phyloP scores from a whole-genome alignment of 2,329 filamentous ascomycete species.

The Epichloe sylvatica region DNA sequence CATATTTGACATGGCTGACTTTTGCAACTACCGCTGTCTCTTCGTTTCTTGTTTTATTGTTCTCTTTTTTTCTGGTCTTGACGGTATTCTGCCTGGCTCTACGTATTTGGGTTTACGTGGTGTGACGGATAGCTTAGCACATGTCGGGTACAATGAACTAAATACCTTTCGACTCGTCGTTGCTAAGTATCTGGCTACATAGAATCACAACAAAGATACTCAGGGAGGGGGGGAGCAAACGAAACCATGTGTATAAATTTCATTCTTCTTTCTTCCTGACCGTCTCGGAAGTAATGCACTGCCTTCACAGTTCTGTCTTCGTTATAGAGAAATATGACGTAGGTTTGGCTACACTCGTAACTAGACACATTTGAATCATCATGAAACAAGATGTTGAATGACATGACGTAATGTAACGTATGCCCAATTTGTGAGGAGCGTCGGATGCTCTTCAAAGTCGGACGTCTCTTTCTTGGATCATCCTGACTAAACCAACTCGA shows the following conservation, averaged over 20 bases:
- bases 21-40: constrained; percentile 4
- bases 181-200: not conserved
- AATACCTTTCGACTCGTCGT: not conserved
- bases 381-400: too few species aligned
- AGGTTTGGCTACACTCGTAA: too few species aligned
- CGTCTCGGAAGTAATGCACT: too few species aligned
- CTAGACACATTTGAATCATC: too few species aligned
- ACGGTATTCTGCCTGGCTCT: constrained; percentile 1
- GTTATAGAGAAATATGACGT: too few species aligned
- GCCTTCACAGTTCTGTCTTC: too few species aligned
- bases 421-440: too few species aligned
- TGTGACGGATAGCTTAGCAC: constrained; percentile 1
- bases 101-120: not conserved
- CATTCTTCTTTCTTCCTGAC: too few species aligned
- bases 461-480: too few species aligned
- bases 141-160: not conserved
- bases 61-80: not conserved
- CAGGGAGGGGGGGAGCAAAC: not conserved
- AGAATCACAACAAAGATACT: not conserved
- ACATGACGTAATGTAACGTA: too few species aligned
- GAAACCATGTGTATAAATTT: not conserved
- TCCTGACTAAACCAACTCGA: too few species aligned
- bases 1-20: constrained; percentile 6
- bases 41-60: constrained; percentile 3
- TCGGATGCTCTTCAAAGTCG: too few species aligned